A percentile compares a stretch with the other conserved stretches of the same genome.
Conservation (phyloP, 2,329 filamentous ascomycete species). For the Coccinonectria pachysandricola region DNA sequence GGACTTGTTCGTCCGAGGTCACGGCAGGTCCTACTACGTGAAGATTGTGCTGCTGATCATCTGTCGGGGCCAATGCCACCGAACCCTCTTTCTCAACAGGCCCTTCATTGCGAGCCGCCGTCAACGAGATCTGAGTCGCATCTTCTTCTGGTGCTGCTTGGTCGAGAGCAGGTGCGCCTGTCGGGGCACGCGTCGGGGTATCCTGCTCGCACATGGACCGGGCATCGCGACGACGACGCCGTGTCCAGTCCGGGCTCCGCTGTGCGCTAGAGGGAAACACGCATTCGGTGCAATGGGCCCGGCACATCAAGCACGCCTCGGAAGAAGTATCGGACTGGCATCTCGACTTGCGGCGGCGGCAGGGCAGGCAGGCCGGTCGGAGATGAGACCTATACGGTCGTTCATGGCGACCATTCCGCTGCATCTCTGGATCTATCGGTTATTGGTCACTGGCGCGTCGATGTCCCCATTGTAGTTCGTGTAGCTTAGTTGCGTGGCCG, state of each 20-base stretch:
- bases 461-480: too few relatives aligned
- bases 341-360: conserved; percentile 49
- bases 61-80: conserved; percentile 21
- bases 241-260: conserved; percentile 11
- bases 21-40: conserved; percentile 51
- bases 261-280: conserved; percentile 33
- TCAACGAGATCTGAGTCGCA: too few relatives aligned
- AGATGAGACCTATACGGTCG: conserved; percentile 52
- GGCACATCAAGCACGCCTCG: conserved; percentile 45
- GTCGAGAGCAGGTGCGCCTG: too few relatives aligned
- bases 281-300: conserved; percentile 46
- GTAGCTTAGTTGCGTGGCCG: background rate
- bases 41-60: conserved; percentile 30
- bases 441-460: too few relatives aligned
- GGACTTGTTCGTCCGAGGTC: conserved; percentile 48
- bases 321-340: conserved; percentile 47
- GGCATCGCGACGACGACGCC: too few relatives aligned
- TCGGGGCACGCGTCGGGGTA: too few relatives aligned
- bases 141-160: too few relatives aligned
- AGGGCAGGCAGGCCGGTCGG: conserved; percentile 49
- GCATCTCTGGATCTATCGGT: too few relatives aligned
- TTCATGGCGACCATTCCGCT: conserved; percentile 7
- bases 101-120: conserved; percentile 3
- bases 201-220: too few relatives aligned
- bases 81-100: conserved; percentile 15